phyloP scores from a whole-genome alignment of 2,329 filamentous ascomycete genomes.

The Colletotrichum sp. region DNA sequence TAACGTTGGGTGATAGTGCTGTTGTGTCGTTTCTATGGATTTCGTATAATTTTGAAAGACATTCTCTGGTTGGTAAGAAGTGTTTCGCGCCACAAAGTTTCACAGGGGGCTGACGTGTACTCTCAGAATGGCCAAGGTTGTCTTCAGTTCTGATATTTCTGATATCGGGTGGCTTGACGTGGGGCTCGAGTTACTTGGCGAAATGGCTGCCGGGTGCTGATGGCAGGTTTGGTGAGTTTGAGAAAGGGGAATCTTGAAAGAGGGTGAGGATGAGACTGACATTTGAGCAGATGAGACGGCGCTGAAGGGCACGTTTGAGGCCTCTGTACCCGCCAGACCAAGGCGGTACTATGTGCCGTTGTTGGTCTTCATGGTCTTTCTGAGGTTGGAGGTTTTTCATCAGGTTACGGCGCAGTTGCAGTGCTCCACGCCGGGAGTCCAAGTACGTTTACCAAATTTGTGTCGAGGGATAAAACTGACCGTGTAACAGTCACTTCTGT shows the following conservation, averaged over 20 bases:
- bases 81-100: background rate
- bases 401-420: slow-evolving; percentile 52
- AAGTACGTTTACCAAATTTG: slow-evolving; percentile 37
- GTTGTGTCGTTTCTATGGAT: slow-evolving; percentile 55
- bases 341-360: slow-evolving; percentile 49
- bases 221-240: slow-evolving; percentile 46
- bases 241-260: background rate
- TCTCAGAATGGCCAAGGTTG: slow-evolving; percentile 51
- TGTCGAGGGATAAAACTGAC: background rate
- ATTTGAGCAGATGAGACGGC: slow-evolving; percentile 5
- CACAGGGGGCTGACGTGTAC: background rate
- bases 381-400: slow-evolving; percentile 55
- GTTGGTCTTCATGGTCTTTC: slow-evolving; percentile 48
- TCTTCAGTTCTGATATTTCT: slow-evolving; percentile 53
- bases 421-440: slow-evolving; percentile 54
- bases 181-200: slow-evolving; percentile 45
- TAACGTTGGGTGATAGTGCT: slow-evolving; percentile 36
- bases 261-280: background rate
- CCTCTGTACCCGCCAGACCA: slow-evolving; percentile 49
- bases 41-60: slow-evolving; percentile 49
- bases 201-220: slow-evolving; percentile 52
- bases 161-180: slow-evolving; percentile 47
- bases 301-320: slow-evolving; percentile 22
- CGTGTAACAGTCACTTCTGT: slow-evolving; percentile 49
- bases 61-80: slow-evolving; percentile 54